Percentiles rank a stretch among this genome's conserved stretches.
Conservation (phyloP, 805 yeast species). For the Lachancea fermentati region DNA sequence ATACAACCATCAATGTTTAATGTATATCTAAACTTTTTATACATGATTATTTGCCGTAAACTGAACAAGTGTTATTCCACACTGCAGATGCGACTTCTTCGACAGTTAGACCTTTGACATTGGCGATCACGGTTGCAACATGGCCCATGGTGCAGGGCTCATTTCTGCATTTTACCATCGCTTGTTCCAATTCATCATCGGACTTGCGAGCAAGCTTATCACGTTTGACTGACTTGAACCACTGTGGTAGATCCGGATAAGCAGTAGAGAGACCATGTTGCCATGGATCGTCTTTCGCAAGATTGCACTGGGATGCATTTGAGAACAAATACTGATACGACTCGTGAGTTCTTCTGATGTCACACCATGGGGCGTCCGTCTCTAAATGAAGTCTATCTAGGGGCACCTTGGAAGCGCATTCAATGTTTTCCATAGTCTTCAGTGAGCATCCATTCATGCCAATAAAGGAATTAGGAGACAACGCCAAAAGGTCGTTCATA, state of each 20-base stretch:
- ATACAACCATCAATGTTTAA: conserved; percentile 5
- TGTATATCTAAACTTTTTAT: background rate
- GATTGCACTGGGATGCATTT: conserved; percentile 53
- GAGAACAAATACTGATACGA: conserved; percentile 49
- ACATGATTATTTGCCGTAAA: conserved; percentile 32
- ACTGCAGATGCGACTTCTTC: conserved; percentile 43
- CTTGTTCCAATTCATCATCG: conserved; percentile 22
- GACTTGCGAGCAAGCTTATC: conserved; percentile 30
- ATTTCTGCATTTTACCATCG: conserved; percentile 73
- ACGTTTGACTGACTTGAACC: conserved; percentile 26
- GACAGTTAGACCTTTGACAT: conserved; percentile 39
- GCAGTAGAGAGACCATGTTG: conserved; percentile 63
- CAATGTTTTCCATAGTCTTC: conserved; percentile 66
- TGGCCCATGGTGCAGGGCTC: conserved; percentile 86
- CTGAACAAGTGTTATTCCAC: conserved; percentile 44
- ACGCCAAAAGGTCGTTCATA: conserved; percentile 45
- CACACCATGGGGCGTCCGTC: conserved; percentile 99
- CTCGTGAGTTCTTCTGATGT: conserved; percentile 77
- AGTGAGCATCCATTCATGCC: conserved; percentile 94
- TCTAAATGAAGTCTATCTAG: conserved; percentile 68
- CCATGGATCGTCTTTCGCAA: conserved; percentile 46
- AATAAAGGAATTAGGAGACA: conserved; percentile 41
- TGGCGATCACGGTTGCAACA: conserved; percentile 66
- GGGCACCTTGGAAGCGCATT: conserved; percentile 65
- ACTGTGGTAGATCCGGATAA: conserved; percentile 33